Base-by-base conservation (phyloP, 192 early-diverging fungal species). In the Backusella liffmaniae region DNA sequence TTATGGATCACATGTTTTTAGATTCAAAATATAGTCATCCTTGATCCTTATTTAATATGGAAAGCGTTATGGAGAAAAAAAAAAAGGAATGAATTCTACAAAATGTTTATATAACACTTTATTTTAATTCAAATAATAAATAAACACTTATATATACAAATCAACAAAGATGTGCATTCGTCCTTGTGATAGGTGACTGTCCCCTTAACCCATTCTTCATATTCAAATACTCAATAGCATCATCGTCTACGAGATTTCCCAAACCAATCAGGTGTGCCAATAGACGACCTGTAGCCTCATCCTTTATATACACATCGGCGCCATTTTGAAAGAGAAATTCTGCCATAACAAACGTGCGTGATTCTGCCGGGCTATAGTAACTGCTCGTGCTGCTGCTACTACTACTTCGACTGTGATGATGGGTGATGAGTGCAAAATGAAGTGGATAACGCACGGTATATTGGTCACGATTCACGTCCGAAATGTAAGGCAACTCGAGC, bases 291-390 rank as follows among this genome's bases (percentile, higher is more conserved):
- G 73, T 76, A 1, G 68, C 79, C 2, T 37, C 36, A 46, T 80
- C 78, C 5, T 72, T 4, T 16, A 73, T 51, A 29, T 41, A 15
- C 8, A 74, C 56, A 69, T 76, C 75, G 23, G 86, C 87, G 23
- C 90, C 89, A 68, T 91, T 90, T 70, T 91, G 91, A 13, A 91
- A 67, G 49, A 92, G 73, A 67, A 91, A 87, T 71, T 92, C 91
- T 2, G 89, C 91, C 78, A 90, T 84, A 4, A 83, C 82, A 51
- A 89, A 87, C 5, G 62, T 10, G 4, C 34, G 32, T 4, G 59
- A 44, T 26, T 42, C 37, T 21, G 29, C 75, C 75, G n/a, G 69
- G 69, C 78, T 86, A 74, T 32, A 68, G 51, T 37, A 53, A 21
- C 34, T 44, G 42, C 29, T 67, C 30, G 30, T 32, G 13, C 29